phyloP scores from a whole-genome alignment of 805 yeast genomes.

The Saccharomycopsis fodiens region DNA sequence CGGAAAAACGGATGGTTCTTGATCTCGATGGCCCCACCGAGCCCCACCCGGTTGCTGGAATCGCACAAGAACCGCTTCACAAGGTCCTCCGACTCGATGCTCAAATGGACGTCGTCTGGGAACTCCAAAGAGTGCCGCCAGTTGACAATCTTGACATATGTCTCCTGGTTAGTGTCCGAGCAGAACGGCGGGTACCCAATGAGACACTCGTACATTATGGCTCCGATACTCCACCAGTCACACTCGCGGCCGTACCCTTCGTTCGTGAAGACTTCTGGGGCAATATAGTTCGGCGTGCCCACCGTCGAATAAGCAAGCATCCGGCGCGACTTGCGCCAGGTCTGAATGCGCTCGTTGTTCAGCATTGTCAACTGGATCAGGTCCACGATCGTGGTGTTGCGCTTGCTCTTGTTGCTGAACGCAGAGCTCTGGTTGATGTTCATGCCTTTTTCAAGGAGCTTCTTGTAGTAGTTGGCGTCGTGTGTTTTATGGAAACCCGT shows the following conservation, averaged over 20 bases:
- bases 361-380: slow-evolving; percentile 36
- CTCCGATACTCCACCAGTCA: slow-evolving; percentile 48
- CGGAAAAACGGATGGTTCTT: slow-evolving; percentile 42
- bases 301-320: slow-evolving; percentile 45
- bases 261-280: slow-evolving; percentile 25
- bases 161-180: slow-evolving; percentile 42
- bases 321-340: slow-evolving; percentile 42
- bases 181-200: slow-evolving; percentile 48
- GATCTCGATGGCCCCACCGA: slow-evolving; percentile 42
- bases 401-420: slow-evolving; percentile 10
- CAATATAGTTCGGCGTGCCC: slow-evolving; percentile 27
- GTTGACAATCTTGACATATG: slow-evolving; percentile 40
- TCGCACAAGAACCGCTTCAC: slow-evolving; percentile 35
- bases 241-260: slow-evolving; percentile 47
- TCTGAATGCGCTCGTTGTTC: slow-evolving; percentile 43
- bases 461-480: slow-evolving; percentile 79
- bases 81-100: slow-evolving; percentile 41
- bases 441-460: slow-evolving; percentile 54
- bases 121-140: slow-evolving; percentile 42
- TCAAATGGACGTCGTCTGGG: slow-evolving; percentile 42
- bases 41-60: slow-evolving; percentile 36
- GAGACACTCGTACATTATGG: slow-evolving; percentile 45
- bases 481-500: slow-evolving; percentile 93
- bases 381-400: slow-evolving; percentile 23
- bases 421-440: slow-evolving; percentile 24